Evolutionary conservation across 345 rosid species (phyloP), one percentile per base, ranked within the genome.

Genomic region (Lumnitzera littorea): DNA sequence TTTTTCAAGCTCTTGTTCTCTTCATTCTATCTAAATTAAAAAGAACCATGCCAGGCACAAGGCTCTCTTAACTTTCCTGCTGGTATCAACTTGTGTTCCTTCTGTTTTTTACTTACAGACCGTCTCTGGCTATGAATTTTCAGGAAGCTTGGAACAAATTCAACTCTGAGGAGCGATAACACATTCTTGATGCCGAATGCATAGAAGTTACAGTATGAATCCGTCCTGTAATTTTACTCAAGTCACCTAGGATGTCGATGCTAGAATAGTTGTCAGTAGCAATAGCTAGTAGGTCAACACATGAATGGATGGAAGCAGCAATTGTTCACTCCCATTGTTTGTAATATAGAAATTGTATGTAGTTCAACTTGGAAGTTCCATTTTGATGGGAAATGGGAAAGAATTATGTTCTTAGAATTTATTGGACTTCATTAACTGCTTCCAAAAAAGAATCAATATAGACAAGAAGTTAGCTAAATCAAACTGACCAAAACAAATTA

Each of bases 61-160:
- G 36, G 43, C 43, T 5, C 43, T 36, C 10, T 9, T 4, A 1
- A 36, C 5, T 36, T 7, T 36, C 7, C 10, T 36, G 11, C 43
- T 0, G 5, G 43, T 36, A 36, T 5, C 11, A 36, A 36, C 43
- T 5, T 50, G 52, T 13, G 52, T 50, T 50, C 9, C 15, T 50
- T 27, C 5, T 27, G 2, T 27, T 27, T 27, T 27, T 27, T 27
- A 27, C 52, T 50, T 50, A 50, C 11, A 50, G 13, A 50, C 52
- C 52, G 41, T 2, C 41, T 13, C 48, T 55, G 60, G 10, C 63
- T 67, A 7, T 63, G 68, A 46, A 63, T 66, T 60, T 74, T 15
- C 91, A 90, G 96, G 99, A 90, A 76, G 96, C 92, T 49, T 94
- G 92, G 99, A 82, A 84, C 83, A 90, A 74, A 70, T 94, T 90